Base-by-base conservation (phyloP, 2,329 filamentous ascomycete species). In the Tolypocladium ovalisporum region DNA sequence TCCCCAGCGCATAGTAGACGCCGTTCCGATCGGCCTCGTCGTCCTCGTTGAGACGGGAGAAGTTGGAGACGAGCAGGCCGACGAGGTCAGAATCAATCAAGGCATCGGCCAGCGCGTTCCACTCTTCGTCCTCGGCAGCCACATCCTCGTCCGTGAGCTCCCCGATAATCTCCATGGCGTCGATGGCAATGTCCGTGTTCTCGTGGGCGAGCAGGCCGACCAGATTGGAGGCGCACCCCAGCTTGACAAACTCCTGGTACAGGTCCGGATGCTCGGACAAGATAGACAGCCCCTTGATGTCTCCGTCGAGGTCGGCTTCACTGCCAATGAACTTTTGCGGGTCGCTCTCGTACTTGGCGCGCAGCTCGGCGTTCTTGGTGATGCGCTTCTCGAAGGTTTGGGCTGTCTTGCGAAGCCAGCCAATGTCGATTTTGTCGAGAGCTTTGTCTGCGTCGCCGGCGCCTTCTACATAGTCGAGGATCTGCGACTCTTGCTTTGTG, bases 121-220 rank as follows among this genome's bases (percentile, higher is more conserved):
- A 97, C 65, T 97, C 85, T 57, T 83, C 83, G 64, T 91, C 86
- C 59, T 87, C 84, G 2, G 89, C 90, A 47, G 86, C 80, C 2
- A 96, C 90, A 67, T 97, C 93, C 68, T 99, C 92, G 65, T 97
- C 94, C 17, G 90, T 95, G 63, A 97, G 76, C 74, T 99, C 94
- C 57, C 84, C 86, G 54, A 99, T 83, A 52, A 97, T 89, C 74
- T 97, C 89, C 54, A 96, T 86, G 0, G 88, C 89, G 61, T 88
- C 89, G 65, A 97, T 96, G 13, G 94, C 91, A 62, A 99, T 95
- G 67, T 99, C 94, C 0, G 92, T 93, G 70, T 99, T 99, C 66
- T 99, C 94, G 70, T 99, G 94, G 19, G 93, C 87, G 54, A 99
- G 76, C 55, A 99, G 73, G 2, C 86, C 83, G 1, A 96, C 90